Conservation (phyloP, 495 filamentous ascomycete genomes). For the Cairneyella variabilis region DNA sequence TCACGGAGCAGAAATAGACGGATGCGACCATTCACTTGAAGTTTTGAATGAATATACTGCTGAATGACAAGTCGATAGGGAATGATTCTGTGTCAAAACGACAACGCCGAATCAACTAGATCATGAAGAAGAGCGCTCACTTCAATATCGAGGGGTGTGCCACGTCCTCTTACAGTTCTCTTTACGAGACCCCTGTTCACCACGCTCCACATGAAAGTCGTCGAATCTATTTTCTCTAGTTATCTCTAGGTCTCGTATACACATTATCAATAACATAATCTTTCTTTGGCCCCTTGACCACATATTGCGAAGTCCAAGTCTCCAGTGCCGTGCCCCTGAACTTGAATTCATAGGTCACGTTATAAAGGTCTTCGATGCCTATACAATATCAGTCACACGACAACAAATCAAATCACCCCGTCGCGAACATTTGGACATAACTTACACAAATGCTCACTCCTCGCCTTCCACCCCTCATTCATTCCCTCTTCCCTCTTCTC, state of each 20-base stretch:
- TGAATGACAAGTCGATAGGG: too few relatives aligned
- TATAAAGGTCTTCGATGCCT: slow-evolving; percentile 55
- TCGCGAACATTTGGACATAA: not conserved
- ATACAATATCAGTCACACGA: not conserved
- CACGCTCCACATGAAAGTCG: too few relatives aligned
- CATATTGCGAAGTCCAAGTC: slow-evolving; percentile 54
- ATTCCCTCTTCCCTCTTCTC: not conserved
- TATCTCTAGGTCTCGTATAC: slow-evolving; percentile 33
- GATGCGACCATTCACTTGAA: too few relatives aligned
- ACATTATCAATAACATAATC: slow-evolving; percentile 56
- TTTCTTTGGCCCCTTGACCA: slow-evolving; percentile 63
- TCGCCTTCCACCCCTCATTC: slow-evolving; percentile 48
- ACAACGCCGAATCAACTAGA: too few relatives aligned
- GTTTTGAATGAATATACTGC: too few relatives aligned
- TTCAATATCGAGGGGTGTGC: too few relatives aligned
- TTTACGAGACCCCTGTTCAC: too few relatives aligned
- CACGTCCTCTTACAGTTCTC: too few relatives aligned
- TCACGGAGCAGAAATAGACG: too few relatives aligned
- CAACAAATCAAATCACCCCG: not conserved
- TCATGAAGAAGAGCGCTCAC: too few relatives aligned
- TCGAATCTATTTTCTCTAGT: too few relatives aligned
- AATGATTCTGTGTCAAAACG: too few relatives aligned
- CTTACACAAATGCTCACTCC: slow-evolving; percentile 55
- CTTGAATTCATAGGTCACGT: slow-evolving; percentile 55
- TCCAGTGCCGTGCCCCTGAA: slow-evolving; percentile 50